Conservation (phyloP, 2,329 filamentous ascomycete genomes). For the Calonectria honghensis region DNA sequence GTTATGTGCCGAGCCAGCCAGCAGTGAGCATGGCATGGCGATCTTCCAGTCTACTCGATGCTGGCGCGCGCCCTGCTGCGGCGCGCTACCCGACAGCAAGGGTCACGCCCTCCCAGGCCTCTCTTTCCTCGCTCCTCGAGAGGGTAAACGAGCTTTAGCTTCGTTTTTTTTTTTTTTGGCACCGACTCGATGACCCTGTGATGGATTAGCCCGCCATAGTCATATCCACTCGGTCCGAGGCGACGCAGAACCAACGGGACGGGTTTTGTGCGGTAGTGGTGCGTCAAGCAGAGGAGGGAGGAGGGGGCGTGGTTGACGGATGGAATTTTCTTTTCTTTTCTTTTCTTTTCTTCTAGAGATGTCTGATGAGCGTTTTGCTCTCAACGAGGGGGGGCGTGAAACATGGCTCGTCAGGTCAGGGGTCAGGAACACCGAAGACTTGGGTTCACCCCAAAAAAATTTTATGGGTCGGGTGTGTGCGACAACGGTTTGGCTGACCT, state of each 20-base stretch:
- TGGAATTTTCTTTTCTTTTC: slow-evolving; percentile 15
- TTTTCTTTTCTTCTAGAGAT: slow-evolving; percentile 24
- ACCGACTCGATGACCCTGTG: slow-evolving; percentile 7
- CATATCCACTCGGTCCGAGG: slow-evolving; percentile 27
- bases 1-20: slow-evolving; percentile 19
- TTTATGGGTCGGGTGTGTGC: slow-evolving; percentile 13
- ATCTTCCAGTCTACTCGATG: slow-evolving; percentile 42
- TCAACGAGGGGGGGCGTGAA: slow-evolving; percentile 2
- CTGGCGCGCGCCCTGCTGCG: slow-evolving; percentile 9
- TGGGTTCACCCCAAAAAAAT: not conserved
- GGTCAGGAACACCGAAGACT: slow-evolving; percentile 11
- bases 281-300: not conserved
- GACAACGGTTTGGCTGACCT: slow-evolving; percentile 19
- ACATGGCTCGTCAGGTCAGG: slow-evolving; percentile 20
- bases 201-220: slow-evolving; percentile 2
- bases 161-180: not conserved
- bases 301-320: not conserved
- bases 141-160: slow-evolving; percentile 19
- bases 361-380: slow-evolving; percentile 26
- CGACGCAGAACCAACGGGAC: slow-evolving; percentile 23
- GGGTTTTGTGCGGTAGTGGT: slow-evolving; percentile 9
- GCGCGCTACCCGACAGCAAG: slow-evolving; percentile 27
- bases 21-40: slow-evolving; percentile 39
- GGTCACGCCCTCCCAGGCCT: slow-evolving; percentile 15
- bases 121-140: not conserved